Conservation (phyloP, 169 alveolate species). For the Cryptosporidium andersoni region DNA sequence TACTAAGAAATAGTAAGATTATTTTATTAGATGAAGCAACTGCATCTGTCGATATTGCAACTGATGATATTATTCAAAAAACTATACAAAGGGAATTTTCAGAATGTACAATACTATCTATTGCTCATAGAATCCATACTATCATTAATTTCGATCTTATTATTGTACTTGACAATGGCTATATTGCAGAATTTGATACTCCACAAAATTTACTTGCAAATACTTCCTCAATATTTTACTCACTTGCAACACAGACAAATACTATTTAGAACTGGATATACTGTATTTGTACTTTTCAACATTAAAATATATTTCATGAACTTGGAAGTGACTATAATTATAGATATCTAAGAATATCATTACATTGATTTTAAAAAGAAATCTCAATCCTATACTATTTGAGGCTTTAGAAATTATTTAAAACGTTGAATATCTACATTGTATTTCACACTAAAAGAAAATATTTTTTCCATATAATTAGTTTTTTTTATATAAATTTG, state of each 20-base stretch:
- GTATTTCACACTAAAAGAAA: constrained; percentile 10
- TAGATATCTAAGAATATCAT: too few relatives aligned
- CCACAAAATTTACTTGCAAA: constrained; percentile 74
- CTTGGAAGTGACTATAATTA: too few relatives aligned
- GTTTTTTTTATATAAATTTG: constrained; percentile 9
- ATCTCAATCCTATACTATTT: too few relatives aligned
- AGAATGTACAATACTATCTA: constrained; percentile 85
- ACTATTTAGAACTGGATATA: not conserved
- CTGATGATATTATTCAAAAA: constrained; percentile 85
- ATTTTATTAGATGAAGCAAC: constrained; percentile 89
- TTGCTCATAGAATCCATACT: constrained; percentile 91
- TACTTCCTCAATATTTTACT: constrained; percentile 49
- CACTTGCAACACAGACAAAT: constrained; percentile 47
- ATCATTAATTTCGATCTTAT: constrained; percentile 86
- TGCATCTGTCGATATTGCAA: constrained; percentile 84
- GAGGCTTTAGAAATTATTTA: not conserved
- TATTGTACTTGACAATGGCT: constrained; percentile 85
- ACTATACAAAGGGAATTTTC: constrained; percentile 77
- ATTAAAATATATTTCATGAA: too few relatives aligned
- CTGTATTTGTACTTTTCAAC: too few relatives aligned
- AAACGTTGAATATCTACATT: constrained; percentile 9
- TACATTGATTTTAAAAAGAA: too few relatives aligned
- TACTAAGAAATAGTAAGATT: constrained; percentile 74
- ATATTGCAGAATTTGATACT: constrained; percentile 78
- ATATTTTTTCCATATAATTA: constrained; percentile 50